These are phyloP conservation scores for Penicillium alfredii DNA, from an alignment of 495 filamentous ascomycete genomes.

Conservation along the genomic window DNA sequence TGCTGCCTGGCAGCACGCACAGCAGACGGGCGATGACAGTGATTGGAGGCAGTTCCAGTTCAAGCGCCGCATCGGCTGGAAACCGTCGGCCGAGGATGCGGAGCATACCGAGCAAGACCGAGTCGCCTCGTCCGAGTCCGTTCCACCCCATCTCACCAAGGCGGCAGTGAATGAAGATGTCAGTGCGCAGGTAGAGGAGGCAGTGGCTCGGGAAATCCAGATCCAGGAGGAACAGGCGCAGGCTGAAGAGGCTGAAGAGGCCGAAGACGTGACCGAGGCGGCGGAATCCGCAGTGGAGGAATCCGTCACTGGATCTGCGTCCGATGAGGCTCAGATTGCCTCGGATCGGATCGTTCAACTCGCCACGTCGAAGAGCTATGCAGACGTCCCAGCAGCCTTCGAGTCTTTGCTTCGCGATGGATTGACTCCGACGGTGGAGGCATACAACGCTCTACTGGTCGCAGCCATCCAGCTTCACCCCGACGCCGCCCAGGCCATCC, in stretches of 20 bases:
- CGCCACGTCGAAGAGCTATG: conserved; percentile 58
- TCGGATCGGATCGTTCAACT: conserved; percentile 72
- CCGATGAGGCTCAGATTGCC: conserved; percentile 57
- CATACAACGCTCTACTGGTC: conserved; percentile 84
- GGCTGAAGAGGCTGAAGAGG: conserved; percentile 34
- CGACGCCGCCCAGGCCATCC: conserved; percentile 70
- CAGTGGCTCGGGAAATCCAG: conserved; percentile 57
- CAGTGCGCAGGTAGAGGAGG: conserved; percentile 57
- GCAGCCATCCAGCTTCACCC: conserved; percentile 68
- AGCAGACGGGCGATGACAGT: conserved; percentile 62
- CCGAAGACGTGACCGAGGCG: conserved; percentile 27
- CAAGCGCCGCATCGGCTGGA: conserved; percentile 80
- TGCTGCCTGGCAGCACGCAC: conserved; percentile 75
- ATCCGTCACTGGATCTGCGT: conserved; percentile 22
- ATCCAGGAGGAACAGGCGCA: conserved; percentile 45
- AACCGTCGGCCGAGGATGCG: conserved; percentile 50
- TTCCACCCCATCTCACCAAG: conserved; percentile 51
- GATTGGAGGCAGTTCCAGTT: conserved; percentile 92
- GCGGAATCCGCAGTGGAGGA: conserved; percentile 28
- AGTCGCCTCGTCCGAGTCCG: conserved; percentile 14
- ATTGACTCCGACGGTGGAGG: conserved; percentile 67
- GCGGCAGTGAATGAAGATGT: conserved; percentile 48
- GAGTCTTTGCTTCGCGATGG: conserved; percentile 75
- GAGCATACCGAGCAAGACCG: conserved; percentile 41
- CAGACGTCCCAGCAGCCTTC: conserved; percentile 84